Conservation (phyloP, 257 asterid species). For the Gardenia jasminoides region DNA sequence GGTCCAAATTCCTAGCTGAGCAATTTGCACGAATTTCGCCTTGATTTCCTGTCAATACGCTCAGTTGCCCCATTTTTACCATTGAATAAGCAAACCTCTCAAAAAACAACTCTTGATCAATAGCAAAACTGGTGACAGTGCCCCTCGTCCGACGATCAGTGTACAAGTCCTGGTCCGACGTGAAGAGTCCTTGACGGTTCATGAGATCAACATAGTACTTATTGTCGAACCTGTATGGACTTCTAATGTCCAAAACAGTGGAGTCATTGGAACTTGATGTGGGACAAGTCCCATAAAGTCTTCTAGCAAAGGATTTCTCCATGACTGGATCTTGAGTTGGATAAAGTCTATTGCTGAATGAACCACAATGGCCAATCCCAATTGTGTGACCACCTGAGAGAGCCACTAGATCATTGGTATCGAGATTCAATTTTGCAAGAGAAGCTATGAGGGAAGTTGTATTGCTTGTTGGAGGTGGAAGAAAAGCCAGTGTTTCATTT, state of each 20-base stretch:
- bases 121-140: slow-evolving; percentile 50
- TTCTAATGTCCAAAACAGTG: slow-evolving; percentile 47
- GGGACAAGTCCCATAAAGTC: slow-evolving; percentile 47
- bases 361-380: slow-evolving; percentile 52
- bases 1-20: slow-evolving; percentile 36
- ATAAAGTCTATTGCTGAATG: slow-evolving; percentile 66
- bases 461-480: not conserved
- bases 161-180: slow-evolving; percentile 73
- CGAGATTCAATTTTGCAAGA: slow-evolving; percentile 43
- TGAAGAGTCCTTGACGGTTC: slow-evolving; percentile 72
- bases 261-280: slow-evolving; percentile 36
- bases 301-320: slow-evolving; percentile 48
- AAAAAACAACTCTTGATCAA: slow-evolving; percentile 48
- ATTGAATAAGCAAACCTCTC: slow-evolving; percentile 46
- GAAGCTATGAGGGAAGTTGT: slow-evolving; percentile 14
- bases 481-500: not conserved
- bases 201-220: slow-evolving; percentile 58
- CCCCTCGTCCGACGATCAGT: slow-evolving; percentile 49
- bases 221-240: slow-evolving; percentile 53
- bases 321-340: slow-evolving; percentile 61
- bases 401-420: slow-evolving; percentile 59
- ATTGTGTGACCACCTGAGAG: slow-evolving; percentile 91
- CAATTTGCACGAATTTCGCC: slow-evolving; percentile 69
- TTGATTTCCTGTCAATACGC: slow-evolving; percentile 48
- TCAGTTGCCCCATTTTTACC: slow-evolving; percentile 65